Conservation (phyloP, 1,284 basidiomycete species). For the Boletellus deceptivus region DNA sequence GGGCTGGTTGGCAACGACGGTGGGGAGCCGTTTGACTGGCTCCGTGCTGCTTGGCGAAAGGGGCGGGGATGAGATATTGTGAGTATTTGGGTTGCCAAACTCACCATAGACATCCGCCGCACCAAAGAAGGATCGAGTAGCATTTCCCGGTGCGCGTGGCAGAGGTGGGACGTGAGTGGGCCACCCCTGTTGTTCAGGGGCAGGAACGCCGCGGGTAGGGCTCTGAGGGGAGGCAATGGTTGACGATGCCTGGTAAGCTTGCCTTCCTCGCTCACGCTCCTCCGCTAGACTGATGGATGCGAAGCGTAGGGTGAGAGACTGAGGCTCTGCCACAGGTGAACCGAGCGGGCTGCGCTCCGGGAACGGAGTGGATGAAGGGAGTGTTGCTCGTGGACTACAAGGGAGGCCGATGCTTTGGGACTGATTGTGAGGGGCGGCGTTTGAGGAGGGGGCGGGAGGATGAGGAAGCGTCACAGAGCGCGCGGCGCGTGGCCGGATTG, state of each 20-base stretch:
- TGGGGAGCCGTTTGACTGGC: slow-evolving; percentile 12
- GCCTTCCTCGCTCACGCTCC: slow-evolving; percentile 16
- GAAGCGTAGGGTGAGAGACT: slow-evolving; percentile 31
- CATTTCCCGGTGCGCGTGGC: slow-evolving; percentile 26
- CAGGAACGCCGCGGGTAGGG: slow-evolving; percentile 5
- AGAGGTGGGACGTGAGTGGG: slow-evolving; percentile 30
- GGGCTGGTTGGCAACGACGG: slow-evolving; percentile 26
- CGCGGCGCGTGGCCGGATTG: slow-evolving; percentile 6
- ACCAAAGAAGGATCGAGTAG: slow-evolving; percentile 14
- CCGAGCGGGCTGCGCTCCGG: slow-evolving; percentile 6
- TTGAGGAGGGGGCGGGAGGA: slow-evolving; percentile 8
- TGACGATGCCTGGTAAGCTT: slow-evolving; percentile 7
- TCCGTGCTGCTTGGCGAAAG: slow-evolving; percentile 4
- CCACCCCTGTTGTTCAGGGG: slow-evolving; percentile 25
- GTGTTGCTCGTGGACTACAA: slow-evolving; percentile 10
- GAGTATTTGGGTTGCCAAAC: slow-evolving; percentile 1
- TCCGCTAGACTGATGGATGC: slow-evolving; percentile 26
- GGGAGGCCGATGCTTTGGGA: slow-evolving; percentile 1
- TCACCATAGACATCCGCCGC: slow-evolving; percentile 13
- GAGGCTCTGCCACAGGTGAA: slow-evolving; percentile 15
- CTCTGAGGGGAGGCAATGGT: slow-evolving; percentile 9
- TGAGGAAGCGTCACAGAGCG: slow-evolving; percentile 28
- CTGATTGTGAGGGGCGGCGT: slow-evolving; percentile 3
- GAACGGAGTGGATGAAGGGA: slow-evolving; percentile 11
- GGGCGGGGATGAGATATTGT: slow-evolving; percentile 10